Evolutionary conservation across 192 early-diverging fungal genomes (phyloP).

Genomic region (Podila epigama): DNA sequence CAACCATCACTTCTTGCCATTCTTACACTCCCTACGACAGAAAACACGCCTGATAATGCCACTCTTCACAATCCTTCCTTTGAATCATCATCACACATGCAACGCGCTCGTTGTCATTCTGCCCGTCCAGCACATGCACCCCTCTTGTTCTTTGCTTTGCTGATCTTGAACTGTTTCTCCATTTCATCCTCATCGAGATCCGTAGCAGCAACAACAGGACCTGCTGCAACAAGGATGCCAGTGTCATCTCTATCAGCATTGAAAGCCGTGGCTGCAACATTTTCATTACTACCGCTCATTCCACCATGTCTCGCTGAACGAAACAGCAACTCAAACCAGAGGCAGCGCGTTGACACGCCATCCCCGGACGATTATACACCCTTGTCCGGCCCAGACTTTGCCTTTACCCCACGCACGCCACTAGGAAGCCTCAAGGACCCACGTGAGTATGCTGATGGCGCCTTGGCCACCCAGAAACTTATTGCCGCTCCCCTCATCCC

Average conservation of each 20-base stretch:
- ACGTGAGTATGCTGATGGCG: conserved; percentile 28
- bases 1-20: no score
- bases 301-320: conserved; percentile 14
- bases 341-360: conserved; percentile 34
- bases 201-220: not conserved
- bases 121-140: conserved; percentile 1
- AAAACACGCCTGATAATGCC: no score
- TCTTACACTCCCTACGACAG: no score
- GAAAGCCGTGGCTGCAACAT: no score
- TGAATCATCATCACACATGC: no score
- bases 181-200: not conserved
- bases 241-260: no score
- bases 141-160: conserved; percentile 26
- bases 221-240: no score
- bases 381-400: conserved; percentile 13
- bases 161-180: conserved; percentile 25
- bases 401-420: conserved; percentile 18
- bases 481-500: conserved; percentile 30
- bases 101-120: not conserved
- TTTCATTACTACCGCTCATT: conserved; percentile 3
- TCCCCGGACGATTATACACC: conserved; percentile 18
- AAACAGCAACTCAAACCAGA: conserved; percentile 13
- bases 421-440: conserved; percentile 23
- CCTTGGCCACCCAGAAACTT: conserved; percentile 30
- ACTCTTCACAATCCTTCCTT: no score